These are phyloP conservation scores for Populus euphratica DNA, from an alignment of 345 rosid species.

Conservation along the genomic window DNA sequence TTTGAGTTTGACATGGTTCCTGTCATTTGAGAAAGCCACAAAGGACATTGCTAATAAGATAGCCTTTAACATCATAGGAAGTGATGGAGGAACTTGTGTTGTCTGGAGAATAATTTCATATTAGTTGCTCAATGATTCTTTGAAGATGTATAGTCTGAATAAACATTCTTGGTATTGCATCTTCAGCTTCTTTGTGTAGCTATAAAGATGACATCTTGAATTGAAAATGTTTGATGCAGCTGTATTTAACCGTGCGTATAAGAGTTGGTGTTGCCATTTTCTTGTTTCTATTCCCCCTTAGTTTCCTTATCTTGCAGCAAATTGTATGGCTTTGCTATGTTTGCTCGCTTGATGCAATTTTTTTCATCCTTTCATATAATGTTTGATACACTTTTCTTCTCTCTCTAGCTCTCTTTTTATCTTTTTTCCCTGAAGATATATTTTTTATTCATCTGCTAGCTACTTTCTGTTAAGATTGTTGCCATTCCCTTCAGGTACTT, in stretches of 20 bases:
- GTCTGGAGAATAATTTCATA: too few species aligned
- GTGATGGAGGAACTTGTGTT: too few species aligned
- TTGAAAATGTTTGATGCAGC: not conserved
- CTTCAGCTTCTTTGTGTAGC: not conserved
- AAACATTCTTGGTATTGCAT: not conserved
- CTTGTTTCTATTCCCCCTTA: not conserved
- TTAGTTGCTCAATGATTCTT: not conserved
- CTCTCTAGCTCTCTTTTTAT: not conserved
- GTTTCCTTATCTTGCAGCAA: not conserved
- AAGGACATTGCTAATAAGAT: too few species aligned
- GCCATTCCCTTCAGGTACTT: slow-evolving; percentile 57
- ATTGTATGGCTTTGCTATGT: not conserved
- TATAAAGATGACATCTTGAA: not conserved
- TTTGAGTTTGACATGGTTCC: too few species aligned
- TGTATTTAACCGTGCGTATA: not conserved
- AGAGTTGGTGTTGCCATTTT: not conserved
- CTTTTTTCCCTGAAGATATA: not conserved
- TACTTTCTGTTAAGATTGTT: slow-evolving; percentile 5
- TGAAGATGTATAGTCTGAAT: not conserved
- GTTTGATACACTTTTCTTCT: too few species aligned
- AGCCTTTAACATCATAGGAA: too few species aligned
- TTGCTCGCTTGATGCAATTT: not conserved
- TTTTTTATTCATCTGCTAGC: not conserved
- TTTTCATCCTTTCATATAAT: too few species aligned
- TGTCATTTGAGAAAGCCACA: too few species aligned